Percentiles rank a stretch among this genome's conserved stretches.
Conservation (phyloP, 83 land plant genomes). For the Isoetes engelmannii region DNA sequence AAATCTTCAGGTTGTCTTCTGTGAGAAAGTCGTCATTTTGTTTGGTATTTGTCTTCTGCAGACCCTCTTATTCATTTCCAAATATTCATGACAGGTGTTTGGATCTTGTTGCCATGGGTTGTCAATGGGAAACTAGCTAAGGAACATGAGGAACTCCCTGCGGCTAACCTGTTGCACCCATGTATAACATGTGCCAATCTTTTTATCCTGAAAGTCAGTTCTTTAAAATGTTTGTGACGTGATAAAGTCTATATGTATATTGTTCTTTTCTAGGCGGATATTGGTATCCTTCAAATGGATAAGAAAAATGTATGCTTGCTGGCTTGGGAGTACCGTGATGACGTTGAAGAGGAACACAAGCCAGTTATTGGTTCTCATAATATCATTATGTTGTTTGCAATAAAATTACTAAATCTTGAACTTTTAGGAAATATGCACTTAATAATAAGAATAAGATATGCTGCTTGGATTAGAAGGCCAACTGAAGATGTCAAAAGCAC, state of each 20-base stretch:
- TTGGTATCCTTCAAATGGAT: background rate
- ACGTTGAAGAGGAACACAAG: background rate
- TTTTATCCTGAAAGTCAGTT: background rate
- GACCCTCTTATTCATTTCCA: background rate
- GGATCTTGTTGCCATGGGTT: background rate
- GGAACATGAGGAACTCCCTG: background rate
- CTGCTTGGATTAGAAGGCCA: background rate
- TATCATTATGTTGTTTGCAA: background rate
- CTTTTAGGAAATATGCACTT: background rate
- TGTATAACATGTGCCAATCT: background rate
- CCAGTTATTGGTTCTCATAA: background rate
- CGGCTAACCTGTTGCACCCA: background rate
- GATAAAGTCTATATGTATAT: background rate
- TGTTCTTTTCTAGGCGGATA: conserved; percentile 6
- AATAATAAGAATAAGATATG: background rate
- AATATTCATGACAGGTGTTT: background rate
- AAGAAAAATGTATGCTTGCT: background rate
- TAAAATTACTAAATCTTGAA: background rate
- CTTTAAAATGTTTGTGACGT: background rate
- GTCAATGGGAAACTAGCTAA: no score
- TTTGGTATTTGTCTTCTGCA: no score
- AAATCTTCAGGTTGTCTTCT: background rate
- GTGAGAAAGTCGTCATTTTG: background rate
- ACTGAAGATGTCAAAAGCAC: conserved; percentile 1
- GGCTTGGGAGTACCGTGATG: background rate